Evolutionary conservation across 306 rosid species (phyloP).

Genomic region (Begonia fuchsioides): DNA sequence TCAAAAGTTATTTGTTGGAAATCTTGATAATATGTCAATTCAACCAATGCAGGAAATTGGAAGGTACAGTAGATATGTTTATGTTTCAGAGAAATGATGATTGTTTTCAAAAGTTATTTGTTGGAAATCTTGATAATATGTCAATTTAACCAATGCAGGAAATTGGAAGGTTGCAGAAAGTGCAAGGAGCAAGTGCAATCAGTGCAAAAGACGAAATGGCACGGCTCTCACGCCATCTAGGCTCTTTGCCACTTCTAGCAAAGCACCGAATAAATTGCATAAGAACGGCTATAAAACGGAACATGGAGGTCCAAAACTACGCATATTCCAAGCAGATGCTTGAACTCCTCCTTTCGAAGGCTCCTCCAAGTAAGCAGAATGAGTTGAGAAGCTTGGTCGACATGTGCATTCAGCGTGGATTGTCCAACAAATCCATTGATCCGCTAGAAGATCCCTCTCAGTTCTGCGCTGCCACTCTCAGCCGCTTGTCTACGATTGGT

Average conservation of each 20-base stretch:
- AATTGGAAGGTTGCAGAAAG: slow-evolving; percentile 86
- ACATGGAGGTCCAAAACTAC: slow-evolving; percentile 92
- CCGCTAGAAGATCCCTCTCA: slow-evolving; percentile 93
- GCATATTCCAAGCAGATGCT: slow-evolving; percentile 90
- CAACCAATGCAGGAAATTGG: slow-evolving; percentile 63
- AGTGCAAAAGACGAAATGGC: slow-evolving; percentile 99
- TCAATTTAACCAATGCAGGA: slow-evolving; percentile 30
- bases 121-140: too few relatives aligned
- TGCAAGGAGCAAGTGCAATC: slow-evolving; percentile 77
- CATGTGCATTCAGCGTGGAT: slow-evolving; percentile 88
- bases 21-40: too few relatives aligned
- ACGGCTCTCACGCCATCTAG: slow-evolving; percentile 89
- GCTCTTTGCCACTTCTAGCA: slow-evolving; percentile 91
- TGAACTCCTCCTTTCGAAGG: slow-evolving; percentile 78
- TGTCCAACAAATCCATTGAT: slow-evolving; percentile 79
- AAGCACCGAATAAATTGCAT: slow-evolving; percentile 93
- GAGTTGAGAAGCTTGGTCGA: slow-evolving; percentile 75
- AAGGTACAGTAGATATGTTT: too few relatives aligned
- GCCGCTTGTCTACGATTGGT: slow-evolving; percentile 91
- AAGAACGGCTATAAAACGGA: slow-evolving; percentile 88
- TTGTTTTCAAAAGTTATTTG: too few relatives aligned
- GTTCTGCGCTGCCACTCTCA: slow-evolving; percentile 82
- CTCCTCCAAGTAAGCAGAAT: slow-evolving; percentile 86
- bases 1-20: too few relatives aligned
- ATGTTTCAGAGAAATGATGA: too few relatives aligned